Percentiles rank a stretch among this genome's conserved stretches.
Conservation (phyloP, 2,329 filamentous ascomycete species). For the Fusarium sp. region DNA sequence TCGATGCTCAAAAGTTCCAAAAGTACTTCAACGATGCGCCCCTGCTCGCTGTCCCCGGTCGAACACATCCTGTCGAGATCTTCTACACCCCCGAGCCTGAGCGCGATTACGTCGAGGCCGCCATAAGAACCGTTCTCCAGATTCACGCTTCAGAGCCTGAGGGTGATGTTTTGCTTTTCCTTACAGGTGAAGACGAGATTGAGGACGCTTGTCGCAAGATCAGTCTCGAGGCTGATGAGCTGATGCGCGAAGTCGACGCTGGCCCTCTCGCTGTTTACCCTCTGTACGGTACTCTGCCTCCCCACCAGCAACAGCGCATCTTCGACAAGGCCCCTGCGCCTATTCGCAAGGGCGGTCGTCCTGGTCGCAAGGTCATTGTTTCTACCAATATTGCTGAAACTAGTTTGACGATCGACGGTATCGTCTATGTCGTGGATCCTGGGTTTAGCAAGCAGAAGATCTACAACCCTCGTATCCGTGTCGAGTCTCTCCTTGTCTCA, state of each 20-base stretch:
- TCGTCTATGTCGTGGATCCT: constrained; percentile 98
- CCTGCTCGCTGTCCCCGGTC: constrained; percentile 90
- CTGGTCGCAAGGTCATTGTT: constrained; percentile 93
- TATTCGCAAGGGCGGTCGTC: constrained; percentile 77
- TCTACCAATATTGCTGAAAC: constrained; percentile 99
- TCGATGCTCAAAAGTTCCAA: constrained; percentile 98
- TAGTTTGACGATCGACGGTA: constrained; percentile 96
- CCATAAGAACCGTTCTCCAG: constrained; percentile 92
- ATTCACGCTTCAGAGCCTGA: constrained; percentile 94
- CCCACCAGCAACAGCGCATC: constrained; percentile 92
- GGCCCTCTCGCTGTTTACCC: constrained; percentile 92
- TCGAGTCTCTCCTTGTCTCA: constrained; percentile 96
- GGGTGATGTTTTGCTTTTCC: constrained; percentile 91
- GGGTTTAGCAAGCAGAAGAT: constrained; percentile 99
- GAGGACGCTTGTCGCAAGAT: constrained; percentile 97
- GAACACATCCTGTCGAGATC: constrained; percentile 96
- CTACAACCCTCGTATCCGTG: constrained; percentile 95
- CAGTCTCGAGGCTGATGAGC: constrained; percentile 86
- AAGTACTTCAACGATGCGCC: constrained; percentile 96
- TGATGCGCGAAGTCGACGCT: constrained; percentile 89
- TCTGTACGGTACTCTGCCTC: constrained; percentile 92
- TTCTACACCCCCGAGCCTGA: constrained; percentile 98
- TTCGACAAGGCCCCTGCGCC: constrained; percentile 88
- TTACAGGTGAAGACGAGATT: constrained; percentile 98
- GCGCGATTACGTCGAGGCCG: constrained; percentile 95